Conservation (phyloP, 148 eudicot species). For the Euryodendron excelsum region DNA sequence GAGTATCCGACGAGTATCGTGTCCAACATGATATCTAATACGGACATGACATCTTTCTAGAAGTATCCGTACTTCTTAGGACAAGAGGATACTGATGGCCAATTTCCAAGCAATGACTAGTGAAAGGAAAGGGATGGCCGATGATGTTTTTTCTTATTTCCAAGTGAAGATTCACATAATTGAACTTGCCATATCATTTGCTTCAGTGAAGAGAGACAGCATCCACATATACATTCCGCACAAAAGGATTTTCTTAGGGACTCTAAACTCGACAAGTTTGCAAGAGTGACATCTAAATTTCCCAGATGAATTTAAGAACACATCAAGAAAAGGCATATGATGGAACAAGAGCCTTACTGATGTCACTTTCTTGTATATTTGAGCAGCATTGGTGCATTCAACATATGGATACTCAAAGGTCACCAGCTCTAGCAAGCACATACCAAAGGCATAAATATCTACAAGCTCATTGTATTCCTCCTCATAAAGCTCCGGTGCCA, state of each 20-base stretch:
- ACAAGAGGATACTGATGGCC: neutral
- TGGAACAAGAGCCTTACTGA: constrained; percentile 57
- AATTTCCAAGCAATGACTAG: neutral
- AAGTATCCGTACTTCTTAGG: no score
- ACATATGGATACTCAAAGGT: constrained; percentile 91
- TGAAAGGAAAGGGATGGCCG: neutral
- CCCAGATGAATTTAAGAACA: neutral
- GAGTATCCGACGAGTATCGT: no score
- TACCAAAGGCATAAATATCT: constrained; percentile 95
- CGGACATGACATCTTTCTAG: no score
- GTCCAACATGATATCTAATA: no score
- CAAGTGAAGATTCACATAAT: neutral
- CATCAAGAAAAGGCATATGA: neutral
- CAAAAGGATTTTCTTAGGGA: neutral
- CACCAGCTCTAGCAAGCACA: constrained; percentile 93
- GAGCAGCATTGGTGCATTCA: constrained; percentile 96
- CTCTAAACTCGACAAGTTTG: neutral
- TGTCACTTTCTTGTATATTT: constrained; percentile 94
- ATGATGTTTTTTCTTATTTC: neutral
- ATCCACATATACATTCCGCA: neutral
- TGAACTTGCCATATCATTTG: neutral
- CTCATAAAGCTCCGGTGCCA: constrained; percentile 99
- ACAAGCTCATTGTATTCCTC: constrained; percentile 97
- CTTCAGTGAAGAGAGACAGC: neutral
- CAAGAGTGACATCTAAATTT: neutral